Evolutionary conservation across 1,284 basidiomycete species (phyloP), one percentile per base, ranked within the genome.

Genomic region (Moniliophthora roreri): DNA sequence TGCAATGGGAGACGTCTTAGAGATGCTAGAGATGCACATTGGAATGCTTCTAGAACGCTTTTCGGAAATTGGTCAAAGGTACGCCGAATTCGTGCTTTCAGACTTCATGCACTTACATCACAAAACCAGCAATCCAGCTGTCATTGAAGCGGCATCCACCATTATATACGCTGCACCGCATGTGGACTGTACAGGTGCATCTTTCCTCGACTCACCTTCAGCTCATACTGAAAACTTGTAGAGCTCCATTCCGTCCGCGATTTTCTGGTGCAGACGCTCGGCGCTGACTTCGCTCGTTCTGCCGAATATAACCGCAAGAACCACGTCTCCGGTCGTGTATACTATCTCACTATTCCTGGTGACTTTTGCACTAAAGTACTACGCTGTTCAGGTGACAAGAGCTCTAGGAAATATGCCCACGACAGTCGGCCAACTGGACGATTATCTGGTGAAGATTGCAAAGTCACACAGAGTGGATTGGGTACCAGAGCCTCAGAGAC

Each of bases 21-120:
- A 85, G 64, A 73, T 78, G 20, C 57, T 90, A 56, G 86, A 85
- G 67, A 83, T 83, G 78, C 74, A 87, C 59, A 70, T 89, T 39
- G 84, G 83, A 11, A 70, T 80, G 16, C 63, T 90, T 21, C 64
- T 85, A 23, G 80, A 83, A 57, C 79, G 79, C 61, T 75, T 84
- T 53, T 65, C 67, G 28, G 84, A 88, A 60, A 59, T 89, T 41
- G 79, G 83, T 47, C 68, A 72, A 56, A 73, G 70, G 84, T 83
- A 32, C 28, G 28, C 28, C 28, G 55, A 51, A 66, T 60, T 40
- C 8, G 15, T 45, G 23, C 40, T 54, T 32, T 47, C 26, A n/a
- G 45, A 47, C 20, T 50, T 39, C 41, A 48, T 32, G 38, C 42
- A 48, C 32, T 44, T 37, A 57, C 52, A 48, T 47, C n/a, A 15